Conservation (phyloP, 2,329 filamentous ascomycete species). For the Ceratocystiopsis brevicomis region DNA sequence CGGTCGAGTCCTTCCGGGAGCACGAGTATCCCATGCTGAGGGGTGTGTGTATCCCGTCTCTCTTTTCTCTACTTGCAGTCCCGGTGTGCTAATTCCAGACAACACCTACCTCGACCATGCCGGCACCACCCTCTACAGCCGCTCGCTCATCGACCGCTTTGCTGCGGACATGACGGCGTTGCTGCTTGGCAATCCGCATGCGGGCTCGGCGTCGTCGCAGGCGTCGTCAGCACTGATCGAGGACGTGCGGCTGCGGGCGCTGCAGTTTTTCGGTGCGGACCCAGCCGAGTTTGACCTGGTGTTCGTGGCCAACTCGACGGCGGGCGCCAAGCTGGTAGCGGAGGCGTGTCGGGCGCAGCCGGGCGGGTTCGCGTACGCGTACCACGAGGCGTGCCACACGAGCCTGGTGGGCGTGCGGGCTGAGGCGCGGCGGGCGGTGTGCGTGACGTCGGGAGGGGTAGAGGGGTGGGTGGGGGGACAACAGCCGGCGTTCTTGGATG, state of each 20-base stretch:
- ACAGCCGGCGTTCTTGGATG: too few species aligned
- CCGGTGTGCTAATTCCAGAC: constrained; percentile 26
- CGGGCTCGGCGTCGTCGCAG: constrained; percentile 64
- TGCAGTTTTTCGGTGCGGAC: constrained; percentile 65
- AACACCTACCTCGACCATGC: constrained; percentile 83
- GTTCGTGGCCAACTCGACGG: constrained; percentile 84
- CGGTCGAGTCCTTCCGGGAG: constrained; percentile 38
- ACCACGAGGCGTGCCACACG: constrained; percentile 72
- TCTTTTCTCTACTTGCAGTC: constrained; percentile 2
- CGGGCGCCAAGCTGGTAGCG: constrained; percentile 68
- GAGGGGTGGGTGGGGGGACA: neutral
- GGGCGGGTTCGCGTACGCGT: constrained; percentile 61
- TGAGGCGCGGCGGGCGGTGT: constrained; percentile 43
- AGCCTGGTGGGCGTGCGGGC: constrained; percentile 69
- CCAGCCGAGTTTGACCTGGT: constrained; percentile 70
- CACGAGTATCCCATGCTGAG: constrained; percentile 51
- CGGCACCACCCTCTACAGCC: constrained; percentile 70
- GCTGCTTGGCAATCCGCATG: constrained; percentile 84
- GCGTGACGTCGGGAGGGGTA: constrained; percentile 47
- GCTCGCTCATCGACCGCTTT: constrained; percentile 64
- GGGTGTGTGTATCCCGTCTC: constrained; percentile 22
- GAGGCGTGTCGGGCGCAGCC: constrained; percentile 54
- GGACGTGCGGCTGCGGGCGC: constrained; percentile 48
- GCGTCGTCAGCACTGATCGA: constrained; percentile 57
- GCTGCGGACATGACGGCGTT: constrained; percentile 58